These are phyloP conservation scores for Scutellaria minor DNA, from an alignment of 257 asterid genomes.

Conservation along the genomic window DNA sequence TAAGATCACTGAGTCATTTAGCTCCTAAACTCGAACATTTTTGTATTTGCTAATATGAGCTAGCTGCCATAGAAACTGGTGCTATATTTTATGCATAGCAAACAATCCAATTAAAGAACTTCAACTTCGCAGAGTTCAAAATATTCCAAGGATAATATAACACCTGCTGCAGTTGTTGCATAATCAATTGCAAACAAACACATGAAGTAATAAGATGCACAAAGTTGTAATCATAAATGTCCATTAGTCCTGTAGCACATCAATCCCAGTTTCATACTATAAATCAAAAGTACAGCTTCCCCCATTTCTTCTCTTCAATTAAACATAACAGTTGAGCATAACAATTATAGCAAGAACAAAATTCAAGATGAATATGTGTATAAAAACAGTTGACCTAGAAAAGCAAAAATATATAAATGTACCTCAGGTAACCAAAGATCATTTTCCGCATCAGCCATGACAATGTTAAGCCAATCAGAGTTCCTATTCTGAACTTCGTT, in stretches of 20 bases:
- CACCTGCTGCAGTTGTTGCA: not conserved
- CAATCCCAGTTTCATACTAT: not conserved
- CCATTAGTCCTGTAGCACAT: not conserved
- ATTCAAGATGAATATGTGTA: not conserved
- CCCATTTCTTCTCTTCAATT: not conserved
- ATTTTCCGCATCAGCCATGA: slow-evolving; percentile 83
- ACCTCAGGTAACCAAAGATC: slow-evolving; percentile 91
- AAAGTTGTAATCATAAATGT: not conserved
- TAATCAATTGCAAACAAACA: slow-evolving; percentile 9
- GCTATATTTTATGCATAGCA: no score
- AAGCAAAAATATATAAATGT: not conserved
- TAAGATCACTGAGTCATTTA: no score
- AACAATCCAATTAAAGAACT: no score
- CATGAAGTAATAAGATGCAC: not conserved
- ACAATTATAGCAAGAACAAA: no score
- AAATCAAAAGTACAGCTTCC: not conserved
- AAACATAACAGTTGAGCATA: not conserved
- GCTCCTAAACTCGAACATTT: no score
- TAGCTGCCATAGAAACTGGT: no score
- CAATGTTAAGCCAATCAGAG: slow-evolving; percentile 74
- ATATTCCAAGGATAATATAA: not conserved
- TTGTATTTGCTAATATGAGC: no score
- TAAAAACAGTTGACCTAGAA: not conserved
- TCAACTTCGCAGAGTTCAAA: not conserved
- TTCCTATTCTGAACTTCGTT: slow-evolving; percentile 67